A percentile compares a stretch with the other conserved stretches of the same genome.
Conservation (phyloP, 371 early-diverging fungal species). For the Circinella umbellata region DNA sequence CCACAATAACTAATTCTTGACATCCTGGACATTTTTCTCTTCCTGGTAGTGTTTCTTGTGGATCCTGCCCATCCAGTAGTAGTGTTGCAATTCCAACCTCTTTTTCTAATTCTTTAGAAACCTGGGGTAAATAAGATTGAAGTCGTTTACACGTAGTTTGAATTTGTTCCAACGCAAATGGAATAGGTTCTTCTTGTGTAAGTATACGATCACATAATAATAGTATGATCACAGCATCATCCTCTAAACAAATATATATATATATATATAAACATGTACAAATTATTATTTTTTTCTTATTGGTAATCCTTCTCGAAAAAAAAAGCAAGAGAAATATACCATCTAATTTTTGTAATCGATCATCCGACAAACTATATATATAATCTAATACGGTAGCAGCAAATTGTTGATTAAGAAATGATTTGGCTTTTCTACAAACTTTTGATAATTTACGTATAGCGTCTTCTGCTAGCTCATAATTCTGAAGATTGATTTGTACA, state of each 20-base stretch:
- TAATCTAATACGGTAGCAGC: not conserved
- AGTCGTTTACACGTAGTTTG: not conserved
- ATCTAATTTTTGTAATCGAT: not conserved
- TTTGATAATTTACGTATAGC: not conserved
- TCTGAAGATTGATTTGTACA: not conserved
- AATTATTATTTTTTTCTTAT: not conserved
- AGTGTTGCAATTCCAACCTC: not conserved
- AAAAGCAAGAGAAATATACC: not conserved
- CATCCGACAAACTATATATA: not conserved
- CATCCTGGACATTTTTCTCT: slow-evolving; percentile 11
- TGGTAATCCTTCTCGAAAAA: no score
- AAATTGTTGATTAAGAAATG: slow-evolving; percentile 4
- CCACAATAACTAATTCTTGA: not conserved
- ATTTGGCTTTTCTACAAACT: slow-evolving; percentile 1
- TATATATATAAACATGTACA: not conserved
- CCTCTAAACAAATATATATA: not conserved
- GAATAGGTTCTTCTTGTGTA: not conserved
- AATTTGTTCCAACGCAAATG: slow-evolving; percentile 2
- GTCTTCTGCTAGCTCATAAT: not conserved
- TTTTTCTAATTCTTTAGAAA: not conserved
- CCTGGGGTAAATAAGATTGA: not conserved
- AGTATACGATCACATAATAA: slow-evolving; percentile 3
- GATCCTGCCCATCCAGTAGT: not conserved
- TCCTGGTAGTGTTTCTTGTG: not conserved
- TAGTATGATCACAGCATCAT: not conserved